Evolutionary conservation across 345 rosid species (phyloP), one percentile per base, ranked within the genome.

Genomic region (Eutrema japonicum): DNA sequence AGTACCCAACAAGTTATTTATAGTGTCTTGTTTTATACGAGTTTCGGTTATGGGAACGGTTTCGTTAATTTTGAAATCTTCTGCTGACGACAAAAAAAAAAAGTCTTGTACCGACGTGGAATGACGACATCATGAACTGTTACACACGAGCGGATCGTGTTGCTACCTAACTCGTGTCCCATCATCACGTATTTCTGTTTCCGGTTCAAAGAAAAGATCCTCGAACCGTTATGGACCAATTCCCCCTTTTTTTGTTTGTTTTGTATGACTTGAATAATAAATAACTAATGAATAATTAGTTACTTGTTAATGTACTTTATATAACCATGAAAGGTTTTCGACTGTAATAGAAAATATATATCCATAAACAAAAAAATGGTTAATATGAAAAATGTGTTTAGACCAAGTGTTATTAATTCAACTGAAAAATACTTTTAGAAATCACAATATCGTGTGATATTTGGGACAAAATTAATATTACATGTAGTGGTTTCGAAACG

Each of bases 11-110:
- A 32, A 5, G 16, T 27, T 37, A 59, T 69, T 62, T 27, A 54
- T 27, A n/a, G 65, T 46, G 70, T 54, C 13, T 76, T 69, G 70
- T 76, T 70, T 63, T 70, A 47, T 41, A 18, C 55, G 75, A 76
- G 79, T 76, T 76, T 76, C 79, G 71, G 79, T 70, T 76, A 76
- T 76, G 66, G 59, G 76, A 76, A 76, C 76, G 76, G 80, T 70
- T 76, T 76, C 75, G 71, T 70, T 69, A 76, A 76, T 63, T 63
- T 76, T 55, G 71, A 76, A 63, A 53, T 46, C 58, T 63, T 48
- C 10, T 55, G 70, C 12, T 69, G 59, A 56, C 71, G 75, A 76
- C 71, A 50, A 56, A 16, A 36, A 4, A 38, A 54, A 26, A 52
- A 54, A 62, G 64, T 62, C 51, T 43, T 53, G 74, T 52, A 53